phyloP scores from a whole-genome alignment of 2,329 filamentous ascomycete species.

The Shiraia bambusicola region DNA sequence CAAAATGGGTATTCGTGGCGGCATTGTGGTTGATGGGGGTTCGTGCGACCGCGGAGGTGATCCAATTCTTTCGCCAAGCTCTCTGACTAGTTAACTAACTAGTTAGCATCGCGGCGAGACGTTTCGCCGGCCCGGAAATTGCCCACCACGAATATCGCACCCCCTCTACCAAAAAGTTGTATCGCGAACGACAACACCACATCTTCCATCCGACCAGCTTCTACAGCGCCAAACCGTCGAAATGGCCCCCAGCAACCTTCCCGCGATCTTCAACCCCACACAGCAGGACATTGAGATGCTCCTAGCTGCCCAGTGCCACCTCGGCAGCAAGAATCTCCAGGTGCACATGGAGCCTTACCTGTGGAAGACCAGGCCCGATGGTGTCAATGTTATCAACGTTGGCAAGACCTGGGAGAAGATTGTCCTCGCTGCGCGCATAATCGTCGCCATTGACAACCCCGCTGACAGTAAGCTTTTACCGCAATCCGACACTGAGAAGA shows the following conservation, averaged over 20 bases:
- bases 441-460: slow-evolving; percentile 98
- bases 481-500: slow-evolving; percentile 6
- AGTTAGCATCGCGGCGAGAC: background rate
- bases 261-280: slow-evolving; percentile 94
- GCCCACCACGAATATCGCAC: slow-evolving; percentile 10
- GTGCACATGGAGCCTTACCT: slow-evolving; percentile 99
- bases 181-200: slow-evolving; percentile 27
- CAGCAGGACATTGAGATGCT: slow-evolving; percentile 99
- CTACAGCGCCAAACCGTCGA: slow-evolving; percentile 53
- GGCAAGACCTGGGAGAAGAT: slow-evolving; percentile 99
- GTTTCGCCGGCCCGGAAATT: slow-evolving; percentile 4
- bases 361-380: slow-evolving; percentile 98
- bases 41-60: slow-evolving; percentile 4
- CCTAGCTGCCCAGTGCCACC: slow-evolving; percentile 92
- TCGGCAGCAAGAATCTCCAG: slow-evolving; percentile 99
- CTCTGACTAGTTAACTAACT: too few species aligned
- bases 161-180: slow-evolving; percentile 23
- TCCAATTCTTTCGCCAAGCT: slow-evolving; percentile 8
- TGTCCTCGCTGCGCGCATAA: slow-evolving; percentile 96
- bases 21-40: slow-evolving; percentile 41
- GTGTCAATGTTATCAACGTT: slow-evolving; percentile 99
- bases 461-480: slow-evolving; percentile 72
- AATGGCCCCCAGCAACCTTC: slow-evolving; percentile 95
- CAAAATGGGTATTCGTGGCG: slow-evolving; percentile 50
- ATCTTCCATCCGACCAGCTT: slow-evolving; percentile 24